A percentile compares a stretch with the other conserved stretches of the same genome.
Conservation (phyloP, 768 basidiomycete genomes). For the Termitomyces sp. region DNA sequence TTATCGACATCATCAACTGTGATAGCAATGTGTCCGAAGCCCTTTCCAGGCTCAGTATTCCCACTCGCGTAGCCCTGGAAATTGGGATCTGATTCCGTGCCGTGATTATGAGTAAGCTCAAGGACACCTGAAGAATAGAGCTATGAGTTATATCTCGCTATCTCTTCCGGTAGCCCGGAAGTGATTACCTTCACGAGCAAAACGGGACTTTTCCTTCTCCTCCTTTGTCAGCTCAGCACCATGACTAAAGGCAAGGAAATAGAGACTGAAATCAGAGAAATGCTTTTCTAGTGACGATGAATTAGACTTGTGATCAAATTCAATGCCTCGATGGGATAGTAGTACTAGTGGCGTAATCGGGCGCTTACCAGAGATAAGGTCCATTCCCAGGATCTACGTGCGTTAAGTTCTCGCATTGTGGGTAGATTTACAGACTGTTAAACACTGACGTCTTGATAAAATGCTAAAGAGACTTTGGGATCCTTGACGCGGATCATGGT, state of each 20-base stretch:
- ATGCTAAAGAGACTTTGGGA: constrained; percentile 71
- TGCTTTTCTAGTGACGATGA: constrained; percentile 36
- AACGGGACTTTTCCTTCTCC: constrained; percentile 43
- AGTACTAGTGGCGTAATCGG: not conserved
- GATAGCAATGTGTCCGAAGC: constrained; percentile 89
- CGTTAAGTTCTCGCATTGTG: not conserved
- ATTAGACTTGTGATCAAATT: not conserved
- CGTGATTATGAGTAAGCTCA: constrained; percentile 87
- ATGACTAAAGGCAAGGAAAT: constrained; percentile 81
- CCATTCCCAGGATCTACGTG: constrained; percentile 64
- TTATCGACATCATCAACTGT: constrained; percentile 76
- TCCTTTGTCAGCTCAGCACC: constrained; percentile 44
- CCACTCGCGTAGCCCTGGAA: constrained; percentile 85
- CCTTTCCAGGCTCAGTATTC: constrained; percentile 74
- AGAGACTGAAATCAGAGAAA: constrained; percentile 64
- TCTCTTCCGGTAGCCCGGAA: not conserved
- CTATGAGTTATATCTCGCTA: not conserved
- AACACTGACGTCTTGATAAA: constrained; percentile 63
- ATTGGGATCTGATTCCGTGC: constrained; percentile 72
- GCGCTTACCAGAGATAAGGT: constrained; percentile 50
- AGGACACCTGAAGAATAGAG: constrained; percentile 49
- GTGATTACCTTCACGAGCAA: constrained; percentile 59
- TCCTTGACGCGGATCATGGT: constrained; percentile 90
- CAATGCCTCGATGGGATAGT: not conserved
- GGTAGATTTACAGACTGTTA: not conserved